phyloP scores from a whole-genome alignment of 2,329 filamentous ascomycete genomes.

The Bipolaris victoriae region DNA sequence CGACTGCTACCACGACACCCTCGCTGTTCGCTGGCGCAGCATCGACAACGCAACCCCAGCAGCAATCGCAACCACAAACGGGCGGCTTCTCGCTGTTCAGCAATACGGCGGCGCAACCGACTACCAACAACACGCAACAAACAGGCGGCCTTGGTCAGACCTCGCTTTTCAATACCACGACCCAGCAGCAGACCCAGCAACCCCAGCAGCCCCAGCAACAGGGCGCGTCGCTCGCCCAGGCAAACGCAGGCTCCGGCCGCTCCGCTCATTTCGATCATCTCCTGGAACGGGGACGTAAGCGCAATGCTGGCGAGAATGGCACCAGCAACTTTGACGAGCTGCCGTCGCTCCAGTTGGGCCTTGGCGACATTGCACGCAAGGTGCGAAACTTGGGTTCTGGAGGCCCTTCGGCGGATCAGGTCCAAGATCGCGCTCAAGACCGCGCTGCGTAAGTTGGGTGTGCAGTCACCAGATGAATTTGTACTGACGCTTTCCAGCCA shows the following conservation, averaged over 20 bases:
- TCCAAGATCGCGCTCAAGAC: conserved; percentile 49
- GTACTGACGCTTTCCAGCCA: conserved; percentile 63
- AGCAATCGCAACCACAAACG: conserved; percentile 35
- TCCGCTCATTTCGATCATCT: conserved; percentile 70
- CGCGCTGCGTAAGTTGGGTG: conserved; percentile 58
- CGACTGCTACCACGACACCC: conserved; percentile 40
- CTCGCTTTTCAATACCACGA: conserved; percentile 34
- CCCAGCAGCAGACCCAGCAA: conserved; percentile 35
- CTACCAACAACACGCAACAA: conserved; percentile 37
- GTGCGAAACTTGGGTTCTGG: conserved; percentile 80
- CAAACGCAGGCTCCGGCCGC: conserved; percentile 47
- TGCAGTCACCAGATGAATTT: neutral
- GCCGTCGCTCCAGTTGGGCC: conserved; percentile 85
- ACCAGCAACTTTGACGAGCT: conserved; percentile 71
- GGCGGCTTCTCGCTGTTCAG: conserved; percentile 31
- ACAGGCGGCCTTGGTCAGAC: conserved; percentile 35
- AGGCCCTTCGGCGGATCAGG: conserved; percentile 63
- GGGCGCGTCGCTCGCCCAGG: conserved; percentile 42
- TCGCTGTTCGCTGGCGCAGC: conserved; percentile 34
- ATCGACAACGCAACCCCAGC: conserved; percentile 33
- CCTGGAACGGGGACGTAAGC: conserved; percentile 68
- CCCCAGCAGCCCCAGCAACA: conserved; percentile 33
- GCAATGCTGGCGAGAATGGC: conserved; percentile 70
- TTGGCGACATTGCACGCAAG: conserved; percentile 81
- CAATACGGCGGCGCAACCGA: conserved; percentile 38